Base-by-base conservation (phyloP, 73 alveolate species). In the Symbiodinium natans region DNA sequence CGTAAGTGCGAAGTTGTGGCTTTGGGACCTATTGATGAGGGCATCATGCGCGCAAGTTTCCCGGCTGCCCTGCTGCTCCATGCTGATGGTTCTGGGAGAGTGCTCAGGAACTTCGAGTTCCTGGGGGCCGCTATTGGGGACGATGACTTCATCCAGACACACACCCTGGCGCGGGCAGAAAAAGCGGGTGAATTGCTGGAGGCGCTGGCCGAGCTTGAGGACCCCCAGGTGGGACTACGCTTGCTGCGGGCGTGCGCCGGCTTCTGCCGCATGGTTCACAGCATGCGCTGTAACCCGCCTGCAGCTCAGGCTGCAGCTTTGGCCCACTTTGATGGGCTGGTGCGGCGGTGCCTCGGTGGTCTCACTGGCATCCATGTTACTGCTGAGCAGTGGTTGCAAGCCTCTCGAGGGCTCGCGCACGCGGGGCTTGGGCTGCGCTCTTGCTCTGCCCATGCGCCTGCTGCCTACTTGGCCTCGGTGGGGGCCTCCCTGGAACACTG, bases 351-450 rank as follows among this genome's bases (percentile, higher is more conserved):
- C 33, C 39, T 77, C 87, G 39, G 87, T 54, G 19, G 56, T 3
- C 39, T 77, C 56, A 77, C 36, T 40, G 87, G 87, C 5, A 46
- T 77, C 36, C 87, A 36, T 54, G 56, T 77, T 77, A 54, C 34
- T 13, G 36, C 48, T 77, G 56, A 34, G 36, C 87, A 77, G 54
- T 77, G 87, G 87, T 33, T 38, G 56, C 87, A 77, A 54, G 87
- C 87, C 54, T 38, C 87, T 31, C 87, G 87, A 38, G 87, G 87
- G 36, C 38, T 77, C 34, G 38, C 46, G 56, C 87, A 77, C 33
- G 87, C 87, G 5, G 87, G 87, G 36, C 87, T 77, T 13, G 87
- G 87, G 5, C 87, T 77, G 34, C 87, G 87, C 87, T 77, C 87
- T 33, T 38, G 56, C 33, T 54, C 56, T 54, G 46, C 31, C 10